Percentiles rank a stretch among this genome's conserved stretches.
These are phyloP conservation scores for Dacryopinax spathularia DNA, from an alignment of 768 basidiomycete species.

Conservation along the genomic window DNA sequence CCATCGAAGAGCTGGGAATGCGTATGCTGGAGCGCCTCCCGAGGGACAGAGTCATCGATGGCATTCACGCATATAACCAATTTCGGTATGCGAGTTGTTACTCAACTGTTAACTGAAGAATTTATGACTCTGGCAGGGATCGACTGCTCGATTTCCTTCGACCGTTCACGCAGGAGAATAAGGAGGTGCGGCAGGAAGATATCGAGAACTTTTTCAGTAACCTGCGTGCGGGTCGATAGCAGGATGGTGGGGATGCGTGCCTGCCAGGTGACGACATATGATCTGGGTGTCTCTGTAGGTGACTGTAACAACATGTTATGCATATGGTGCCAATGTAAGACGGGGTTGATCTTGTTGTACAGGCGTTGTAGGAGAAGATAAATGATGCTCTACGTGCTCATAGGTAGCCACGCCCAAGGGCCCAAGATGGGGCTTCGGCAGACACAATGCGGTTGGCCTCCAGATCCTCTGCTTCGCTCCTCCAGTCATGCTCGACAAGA, in stretches of 20 bases:
- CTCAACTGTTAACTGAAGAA: neutral
- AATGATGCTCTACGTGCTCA: no score
- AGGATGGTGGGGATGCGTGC: no score
- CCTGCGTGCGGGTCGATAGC: neutral
- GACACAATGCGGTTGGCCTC: neutral
- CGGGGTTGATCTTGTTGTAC: no score
- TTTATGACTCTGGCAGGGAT: constrained; percentile 34
- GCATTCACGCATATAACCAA: constrained; percentile 68
- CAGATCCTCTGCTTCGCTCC: neutral
- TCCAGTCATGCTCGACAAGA: constrained; percentile 10
- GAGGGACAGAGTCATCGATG: constrained; percentile 67
- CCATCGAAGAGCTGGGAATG: constrained; percentile 71
- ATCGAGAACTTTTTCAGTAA: constrained; percentile 45
- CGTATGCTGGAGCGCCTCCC: constrained; percentile 60
- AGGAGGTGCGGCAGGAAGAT: constrained; percentile 57
- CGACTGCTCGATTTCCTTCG: constrained; percentile 55
- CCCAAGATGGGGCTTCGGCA: neutral
- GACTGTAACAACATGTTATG: no score
- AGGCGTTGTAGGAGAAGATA: no score
- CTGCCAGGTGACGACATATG: no score
- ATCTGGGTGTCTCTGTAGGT: no score
- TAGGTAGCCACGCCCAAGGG: no score
- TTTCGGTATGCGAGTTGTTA: constrained; percentile 42
- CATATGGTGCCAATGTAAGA: no score
- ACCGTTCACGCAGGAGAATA: constrained; percentile 65